Conservation (phyloP, 768 basidiomycete species). For the Auricularia sp. region DNA sequence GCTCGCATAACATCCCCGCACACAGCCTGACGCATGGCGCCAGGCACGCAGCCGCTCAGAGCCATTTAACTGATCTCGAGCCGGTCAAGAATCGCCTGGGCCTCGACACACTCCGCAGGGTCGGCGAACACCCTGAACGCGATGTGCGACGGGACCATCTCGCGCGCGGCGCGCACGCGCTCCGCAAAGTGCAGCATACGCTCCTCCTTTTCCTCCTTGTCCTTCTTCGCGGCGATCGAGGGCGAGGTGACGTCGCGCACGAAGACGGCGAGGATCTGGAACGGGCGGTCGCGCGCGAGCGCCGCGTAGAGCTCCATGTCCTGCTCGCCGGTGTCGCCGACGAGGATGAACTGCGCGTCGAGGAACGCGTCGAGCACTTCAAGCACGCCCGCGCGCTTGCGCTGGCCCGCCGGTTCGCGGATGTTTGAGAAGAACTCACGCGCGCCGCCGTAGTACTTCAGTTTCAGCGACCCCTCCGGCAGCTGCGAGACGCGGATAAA, state of each 20-base stretch:
- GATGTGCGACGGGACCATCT: slow-evolving; percentile 45
- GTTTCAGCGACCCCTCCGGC: slow-evolving; percentile 65
- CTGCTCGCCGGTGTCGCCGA: slow-evolving; percentile 92
- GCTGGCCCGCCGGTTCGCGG: slow-evolving; percentile 66
- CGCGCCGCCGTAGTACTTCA: slow-evolving; percentile 71
- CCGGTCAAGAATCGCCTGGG: neutral
- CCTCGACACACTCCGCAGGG: slow-evolving; percentile 60
- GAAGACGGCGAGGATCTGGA: slow-evolving; percentile 69
- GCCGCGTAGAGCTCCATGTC: slow-evolving; percentile 85
- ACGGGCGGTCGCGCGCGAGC: slow-evolving; percentile 44
- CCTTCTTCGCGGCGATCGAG: neutral
- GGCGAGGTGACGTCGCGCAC: slow-evolving; percentile 59
- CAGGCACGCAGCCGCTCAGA: neutral
- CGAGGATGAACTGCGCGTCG: slow-evolving; percentile 64
- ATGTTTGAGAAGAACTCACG: slow-evolving; percentile 75
- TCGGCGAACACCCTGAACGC: slow-evolving; percentile 56
- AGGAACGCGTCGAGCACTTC: slow-evolving; percentile 70
- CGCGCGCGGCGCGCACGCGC: slow-evolving; percentile 53
- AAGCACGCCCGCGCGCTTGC: slow-evolving; percentile 71
- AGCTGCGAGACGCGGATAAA: slow-evolving; percentile 64
- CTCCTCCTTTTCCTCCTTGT: neutral
- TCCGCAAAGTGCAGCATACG: slow-evolving; percentile 33
- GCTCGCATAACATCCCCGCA: too few relatives aligned
- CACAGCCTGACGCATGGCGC: neutral
- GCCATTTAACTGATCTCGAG: neutral